Evolutionary conservation across 108 stramenopile genomes (phyloP).

Genomic region (Asterionellopsis glacialis): DNA sequence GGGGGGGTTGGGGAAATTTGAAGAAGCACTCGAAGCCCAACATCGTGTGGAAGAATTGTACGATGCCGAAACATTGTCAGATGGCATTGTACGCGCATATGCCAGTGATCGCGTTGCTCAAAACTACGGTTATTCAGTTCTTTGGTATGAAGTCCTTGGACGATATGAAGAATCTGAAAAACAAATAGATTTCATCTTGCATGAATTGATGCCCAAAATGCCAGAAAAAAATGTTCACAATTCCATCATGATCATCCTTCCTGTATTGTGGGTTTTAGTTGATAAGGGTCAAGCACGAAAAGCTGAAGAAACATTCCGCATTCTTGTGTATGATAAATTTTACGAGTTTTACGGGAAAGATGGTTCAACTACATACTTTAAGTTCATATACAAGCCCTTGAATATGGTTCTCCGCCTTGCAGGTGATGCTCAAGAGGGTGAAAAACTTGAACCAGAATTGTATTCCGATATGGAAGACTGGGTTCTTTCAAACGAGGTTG

Average conservation of each 20-base stretch:
- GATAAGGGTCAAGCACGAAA: too few relatives aligned
- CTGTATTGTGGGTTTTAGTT: too few relatives aligned
- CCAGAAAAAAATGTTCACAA: slow-evolving; percentile 41
- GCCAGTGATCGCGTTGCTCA: not conserved
- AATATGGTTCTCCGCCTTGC: too few relatives aligned
- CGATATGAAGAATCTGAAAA: not conserved
- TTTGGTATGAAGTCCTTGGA: not conserved
- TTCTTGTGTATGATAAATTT: too few relatives aligned
- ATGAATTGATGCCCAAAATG: slow-evolving; percentile 49
- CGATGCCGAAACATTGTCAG: slow-evolving; percentile 11
- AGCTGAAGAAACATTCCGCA: too few relatives aligned
- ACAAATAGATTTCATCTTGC: not conserved
- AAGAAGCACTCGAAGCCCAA: slow-evolving; percentile 36
- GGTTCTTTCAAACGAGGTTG: slow-evolving; percentile 14
- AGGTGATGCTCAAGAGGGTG: slow-evolving; percentile 17
- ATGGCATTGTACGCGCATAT: not conserved
- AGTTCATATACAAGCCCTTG: too few relatives aligned
- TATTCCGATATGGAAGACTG: slow-evolving; percentile 15
- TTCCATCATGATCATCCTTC: too few relatives aligned
- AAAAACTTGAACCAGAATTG: slow-evolving; percentile 9
- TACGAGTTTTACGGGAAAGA: too few relatives aligned
- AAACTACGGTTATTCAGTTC: not conserved
- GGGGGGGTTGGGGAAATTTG: slow-evolving; percentile 38
- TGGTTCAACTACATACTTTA: too few relatives aligned
- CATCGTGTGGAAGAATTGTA: slow-evolving; percentile 37